Percentiles rank a stretch among this genome's conserved stretches.
Conservation (phyloP, 129 eudicot species). For the Tanacetum coccineum region DNA sequence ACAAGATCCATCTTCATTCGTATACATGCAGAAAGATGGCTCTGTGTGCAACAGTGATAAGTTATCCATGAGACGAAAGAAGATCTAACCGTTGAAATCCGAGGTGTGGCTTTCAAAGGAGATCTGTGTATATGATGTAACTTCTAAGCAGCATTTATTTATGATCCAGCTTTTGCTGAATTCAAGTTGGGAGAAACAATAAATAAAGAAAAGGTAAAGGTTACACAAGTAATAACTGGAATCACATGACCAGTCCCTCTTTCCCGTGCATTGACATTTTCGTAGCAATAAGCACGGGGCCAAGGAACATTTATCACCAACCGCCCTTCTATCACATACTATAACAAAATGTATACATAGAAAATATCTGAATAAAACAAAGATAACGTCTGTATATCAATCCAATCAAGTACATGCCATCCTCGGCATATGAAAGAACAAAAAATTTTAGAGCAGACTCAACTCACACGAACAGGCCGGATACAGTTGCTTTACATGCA, state of each 20-base stretch:
- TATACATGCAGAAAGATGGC: slow-evolving; percentile 56
- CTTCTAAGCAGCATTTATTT: neutral
- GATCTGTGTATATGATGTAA: neutral
- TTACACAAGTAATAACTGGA: slow-evolving; percentile 4
- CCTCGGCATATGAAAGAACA: slow-evolving; percentile 5
- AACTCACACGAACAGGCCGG: slow-evolving; percentile 3
- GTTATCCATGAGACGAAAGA: neutral
- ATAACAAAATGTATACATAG: too few species aligned
- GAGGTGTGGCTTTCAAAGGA: neutral
- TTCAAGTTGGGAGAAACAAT: neutral
- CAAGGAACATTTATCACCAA: slow-evolving; percentile 9
- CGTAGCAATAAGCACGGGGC: slow-evolving; percentile 15
- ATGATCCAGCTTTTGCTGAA: neutral
- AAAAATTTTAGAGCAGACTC: slow-evolving; percentile 1
- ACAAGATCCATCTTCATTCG: slow-evolving; percentile 25
- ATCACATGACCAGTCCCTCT: slow-evolving; percentile 7
- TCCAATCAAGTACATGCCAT: neutral
- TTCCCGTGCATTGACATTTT: slow-evolving; percentile 21
- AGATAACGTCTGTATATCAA: neutral
- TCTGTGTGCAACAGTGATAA: slow-evolving; percentile 43
- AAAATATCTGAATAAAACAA: too few species aligned
- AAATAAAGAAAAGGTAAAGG: neutral
- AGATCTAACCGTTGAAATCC: neutral
- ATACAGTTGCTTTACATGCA: slow-evolving; percentile 13
- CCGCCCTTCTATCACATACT: neutral